Base-by-base conservation (phyloP, 495 filamentous ascomycete genomes). In the Parachaetomium inaequale region DNA sequence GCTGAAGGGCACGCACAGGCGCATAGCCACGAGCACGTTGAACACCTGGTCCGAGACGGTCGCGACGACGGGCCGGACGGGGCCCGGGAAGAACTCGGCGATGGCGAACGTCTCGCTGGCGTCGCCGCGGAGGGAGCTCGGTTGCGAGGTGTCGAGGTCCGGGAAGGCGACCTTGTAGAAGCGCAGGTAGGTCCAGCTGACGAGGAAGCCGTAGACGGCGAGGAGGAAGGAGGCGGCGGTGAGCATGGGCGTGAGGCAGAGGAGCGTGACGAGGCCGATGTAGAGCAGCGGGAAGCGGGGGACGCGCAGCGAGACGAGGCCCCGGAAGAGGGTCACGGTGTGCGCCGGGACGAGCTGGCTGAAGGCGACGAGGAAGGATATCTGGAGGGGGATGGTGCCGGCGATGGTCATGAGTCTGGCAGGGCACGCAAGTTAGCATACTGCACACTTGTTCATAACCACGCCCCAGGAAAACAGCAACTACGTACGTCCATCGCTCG, bases 291-390 rank as follows among this genome's bases (percentile, higher is more conserved):
- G 94, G 72, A 98, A 96, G 67, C 94, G 91, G 66, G 80, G 81
- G 14, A 98, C 92, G 56, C 94, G 92, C 68, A 97, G 84, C 57
- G 93, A 95, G 54, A 98, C 70, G 51, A 96, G 75, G 58, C 91
- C 90, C 64, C 88, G 87, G 77, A 96, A 90, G 63, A 98, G 83
- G 0, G 92, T 90, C 42, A 98, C 93, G n/a, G 94, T 98, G 75
- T 98, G 94, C 70, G 96, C 92, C 29, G 94, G 94, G 23, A 98
- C 91, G 36, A 98, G 90, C 74, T 98, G 95, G 76, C 96, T 97
- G 78, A 98, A 97, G 58, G 94, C 91, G 68, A 98, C 92, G 61
- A 98, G 87, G 79, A 97, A 98, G 62, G 90, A 92, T 34, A 89
- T 91, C 75, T 97, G 93, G 54, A 96, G 81, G 15, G 92, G 85